Conservation (phyloP, 176 grass and related monocot species). For the Musa itinerans region DNA sequence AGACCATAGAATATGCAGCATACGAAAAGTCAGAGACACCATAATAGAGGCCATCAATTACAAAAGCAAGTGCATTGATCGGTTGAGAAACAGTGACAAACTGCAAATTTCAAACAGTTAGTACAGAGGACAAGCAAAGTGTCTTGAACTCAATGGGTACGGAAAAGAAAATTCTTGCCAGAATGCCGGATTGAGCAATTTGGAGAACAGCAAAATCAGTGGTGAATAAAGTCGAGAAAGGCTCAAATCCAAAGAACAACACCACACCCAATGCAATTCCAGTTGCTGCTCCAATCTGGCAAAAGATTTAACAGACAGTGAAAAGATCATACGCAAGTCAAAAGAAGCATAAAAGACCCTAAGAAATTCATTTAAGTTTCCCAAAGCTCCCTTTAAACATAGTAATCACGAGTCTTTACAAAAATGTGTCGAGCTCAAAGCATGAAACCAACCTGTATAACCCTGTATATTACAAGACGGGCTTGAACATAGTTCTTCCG, state of each 20-base stretch:
- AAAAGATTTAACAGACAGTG: slow-evolving; percentile 6
- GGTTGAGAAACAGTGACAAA: slow-evolving; percentile 87
- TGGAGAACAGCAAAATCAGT: slow-evolving; percentile 59
- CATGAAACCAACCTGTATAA: slow-evolving; percentile 48
- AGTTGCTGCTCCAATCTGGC: slow-evolving; percentile 60
- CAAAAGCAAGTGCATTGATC: slow-evolving; percentile 81
- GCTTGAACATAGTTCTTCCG: slow-evolving; percentile 64
- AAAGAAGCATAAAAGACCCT: background rate
- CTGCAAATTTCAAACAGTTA: slow-evolving; percentile 37
- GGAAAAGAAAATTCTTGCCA: slow-evolving; percentile 36
- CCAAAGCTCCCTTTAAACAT: background rate
- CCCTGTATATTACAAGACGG: slow-evolving; percentile 51
- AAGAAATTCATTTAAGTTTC: background rate
- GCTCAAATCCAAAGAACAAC: slow-evolving; percentile 70
- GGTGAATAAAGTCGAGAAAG: slow-evolving; percentile 59
- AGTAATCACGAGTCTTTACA: background rate
- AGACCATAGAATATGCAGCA: slow-evolving; percentile 79
- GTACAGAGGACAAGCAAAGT: background rate
- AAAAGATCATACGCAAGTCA: slow-evolving; percentile 1
- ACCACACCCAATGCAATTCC: slow-evolving; percentile 47
- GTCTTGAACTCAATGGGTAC: background rate
- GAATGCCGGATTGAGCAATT: slow-evolving; percentile 57
- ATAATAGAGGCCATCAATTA: slow-evolving; percentile 73
- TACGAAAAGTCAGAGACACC: slow-evolving; percentile 83
- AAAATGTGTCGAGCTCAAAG: background rate